Evolutionary conservation across 2,329 filamentous ascomycete species (phyloP), one percentile per base, ranked within the genome.

Genomic region (Diaporthe australafricana): DNA sequence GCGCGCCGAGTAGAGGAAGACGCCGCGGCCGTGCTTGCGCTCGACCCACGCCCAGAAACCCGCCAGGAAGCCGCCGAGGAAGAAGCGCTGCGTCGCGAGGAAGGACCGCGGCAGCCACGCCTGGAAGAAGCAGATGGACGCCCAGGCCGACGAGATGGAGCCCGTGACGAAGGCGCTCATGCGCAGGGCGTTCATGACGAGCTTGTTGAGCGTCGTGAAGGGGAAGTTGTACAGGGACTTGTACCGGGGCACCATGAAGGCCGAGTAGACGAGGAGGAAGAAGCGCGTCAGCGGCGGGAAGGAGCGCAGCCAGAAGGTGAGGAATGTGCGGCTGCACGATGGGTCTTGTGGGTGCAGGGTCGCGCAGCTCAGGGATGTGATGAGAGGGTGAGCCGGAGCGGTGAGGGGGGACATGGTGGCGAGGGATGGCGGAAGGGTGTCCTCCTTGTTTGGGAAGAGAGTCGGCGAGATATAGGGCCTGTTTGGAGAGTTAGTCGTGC

Each of bases 81-180:
- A 98, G 87, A 96, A 97, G 27, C 96, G 90, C 80, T 96, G 93
- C 0, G 92, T 95, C 0, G 95, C 89, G 0, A 98, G 86, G 11
- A 95, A 86, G 7, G 87, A 88, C 3, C 92, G 88, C 0, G 96
- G 95, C 1, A 98, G 87, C 78, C 92, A 88, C 56, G 88, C 85
- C 81, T 97, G 94, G 86, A 98, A 95, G 78, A 98, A 88, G 84
- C 96, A 99, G 76, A 98, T 91, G 71, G 91, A 92, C 1, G 91
- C 95, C 96, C 96, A 99, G 40, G 91, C 90, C 0, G 94, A 94
- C 17, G 94, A 94, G 71, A 98, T 91, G n/a, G 93, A 88, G 20
- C 94, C 93, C 0, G 95, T 95, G 62, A 94, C 84, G 77, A 97
- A 95, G 5, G 94, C 87, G 0, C 92, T 91, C 80, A 94, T 91